Base-by-base conservation (phyloP, 345 rosid species). In the Reutealis trisperma region DNA sequence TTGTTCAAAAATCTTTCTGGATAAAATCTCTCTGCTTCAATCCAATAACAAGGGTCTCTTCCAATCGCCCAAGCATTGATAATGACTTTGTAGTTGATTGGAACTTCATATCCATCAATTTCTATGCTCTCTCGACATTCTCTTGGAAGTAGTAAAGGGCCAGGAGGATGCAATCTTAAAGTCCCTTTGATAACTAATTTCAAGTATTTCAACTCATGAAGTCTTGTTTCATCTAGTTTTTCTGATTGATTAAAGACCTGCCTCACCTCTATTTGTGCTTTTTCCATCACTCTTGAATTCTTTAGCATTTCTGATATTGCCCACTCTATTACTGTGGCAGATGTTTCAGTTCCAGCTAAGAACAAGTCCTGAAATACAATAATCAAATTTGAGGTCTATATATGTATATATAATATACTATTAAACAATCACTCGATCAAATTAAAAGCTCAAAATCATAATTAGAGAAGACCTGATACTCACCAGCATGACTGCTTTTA, bases 21-120 rank as follows among this genome's bases (percentile, higher is more conserved):
- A 30, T 27, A 22, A 18, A 70, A 70, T 27, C 15, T 70, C 44
- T 70, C 73, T 0, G 73, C 59, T 51, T 70, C 73, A 14, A 11
- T n/a, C 73, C 73, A 70, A 52, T 52, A 70, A 24, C 7, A 9
- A 51, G 73, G 42, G 27, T 70, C 73, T n/a, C 73, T 70, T 16
- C n/a, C 60, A 12, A 70, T 49, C 3, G 73, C 73, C 73, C 73
- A 49, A 15, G 42, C 44, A 9, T 70, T 70, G 2, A 70, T 18
- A 15, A 70, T 62, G 22, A 62, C 41, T 62, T 27, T 62, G 12
- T 37, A 11, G 41, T 24, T 62, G 16, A 62, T 24, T 62, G 65
- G 65, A 10, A 62, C 8, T 62, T 62, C 41, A 14, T 62, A 62
- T 12, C 65, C 37, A 62, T 12, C 2, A 11, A 62, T 25, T 14